phyloP scores from a whole-genome alignment of 1,139 yeast species.

The Yamadazyma spencermartinsiae region DNA sequence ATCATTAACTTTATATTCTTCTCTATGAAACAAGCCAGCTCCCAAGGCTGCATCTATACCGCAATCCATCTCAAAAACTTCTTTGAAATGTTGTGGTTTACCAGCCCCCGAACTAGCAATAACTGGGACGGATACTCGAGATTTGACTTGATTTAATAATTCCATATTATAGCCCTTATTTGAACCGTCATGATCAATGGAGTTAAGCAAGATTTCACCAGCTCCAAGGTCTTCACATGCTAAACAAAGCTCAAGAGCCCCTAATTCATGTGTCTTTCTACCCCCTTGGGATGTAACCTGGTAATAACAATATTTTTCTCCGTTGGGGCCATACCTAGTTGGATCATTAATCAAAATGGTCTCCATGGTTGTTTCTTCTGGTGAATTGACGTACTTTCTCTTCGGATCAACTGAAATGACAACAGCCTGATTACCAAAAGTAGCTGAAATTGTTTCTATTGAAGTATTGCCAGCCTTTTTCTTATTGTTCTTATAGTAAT shows the following conservation, averaged over 20 bases:
- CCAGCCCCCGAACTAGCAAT: conserved; percentile 99
- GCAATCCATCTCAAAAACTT: conserved; percentile 74
- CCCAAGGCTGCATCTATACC: conserved; percentile 95
- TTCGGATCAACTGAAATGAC: conserved; percentile 97
- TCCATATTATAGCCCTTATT: conserved; percentile 91
- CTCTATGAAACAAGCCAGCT: conserved; percentile 97
- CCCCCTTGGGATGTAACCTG: conserved; percentile 97
- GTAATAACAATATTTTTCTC: conserved; percentile 86
- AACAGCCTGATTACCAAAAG: conserved; percentile 95
- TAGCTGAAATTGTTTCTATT: conserved; percentile 84
- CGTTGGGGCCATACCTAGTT: conserved; percentile 71
- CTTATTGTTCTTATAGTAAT: conserved; percentile 59
- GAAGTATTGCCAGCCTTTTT: conserved; percentile 74
- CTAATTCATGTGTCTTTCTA: conserved; percentile 82
- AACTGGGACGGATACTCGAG: conserved; percentile 80
- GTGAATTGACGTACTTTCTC: conserved; percentile 67
- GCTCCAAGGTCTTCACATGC: conserved; percentile 97
- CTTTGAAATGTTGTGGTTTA: conserved; percentile 80
- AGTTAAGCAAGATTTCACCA: conserved; percentile 87
- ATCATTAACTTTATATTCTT: conserved; percentile 81
- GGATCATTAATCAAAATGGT: conserved; percentile 48
- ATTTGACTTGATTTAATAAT: conserved; percentile 72
- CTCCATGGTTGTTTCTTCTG: conserved; percentile 59
- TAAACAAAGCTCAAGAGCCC: conserved; percentile 82
- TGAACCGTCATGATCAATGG: conserved; percentile 95